A percentile compares a stretch with the other conserved stretches of the same genome.
These are phyloP conservation scores for Eucalyptus erythrocorys DNA, from an alignment of 345 rosid genomes.

Conservation along the genomic window DNA sequence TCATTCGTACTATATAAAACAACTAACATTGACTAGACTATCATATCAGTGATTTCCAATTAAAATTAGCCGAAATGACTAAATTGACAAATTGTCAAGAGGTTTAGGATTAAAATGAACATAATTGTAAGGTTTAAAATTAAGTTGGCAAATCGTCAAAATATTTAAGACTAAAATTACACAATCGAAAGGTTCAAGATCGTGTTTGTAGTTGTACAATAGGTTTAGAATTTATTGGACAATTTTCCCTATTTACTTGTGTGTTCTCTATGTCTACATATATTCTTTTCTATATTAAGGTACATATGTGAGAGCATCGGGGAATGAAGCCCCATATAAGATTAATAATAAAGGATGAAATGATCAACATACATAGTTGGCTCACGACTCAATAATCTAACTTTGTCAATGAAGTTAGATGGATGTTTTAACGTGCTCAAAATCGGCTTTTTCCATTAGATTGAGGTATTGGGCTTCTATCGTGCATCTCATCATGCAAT, in stretches of 20 bases:
- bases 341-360: not conserved
- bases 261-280: not conserved
- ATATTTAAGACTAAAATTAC: not conserved
- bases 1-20: not conserved
- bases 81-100: too few species aligned
- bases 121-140: too few species aligned
- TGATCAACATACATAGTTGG: not conserved
- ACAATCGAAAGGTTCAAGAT: fast-evolving
- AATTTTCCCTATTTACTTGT: not conserved
- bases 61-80: not conserved
- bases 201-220: not conserved
- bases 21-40: fast-evolving
- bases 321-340: not conserved
- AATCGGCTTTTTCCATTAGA: not conserved
- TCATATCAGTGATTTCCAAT: not conserved
- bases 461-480: not conserved
- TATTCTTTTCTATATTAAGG: not conserved
- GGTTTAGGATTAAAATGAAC: too few species aligned
- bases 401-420: not conserved
- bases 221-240: not conserved
- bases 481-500: too few species aligned
- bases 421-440: not conserved
- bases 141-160: not conserved
- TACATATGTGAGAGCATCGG: not conserved
- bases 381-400: not conserved